A percentile compares a stretch with the other conserved stretches of the same genome.
phyloP scores from a whole-genome alignment of 768 basidiomycete species.

The Calvatia gigantea region DNA sequence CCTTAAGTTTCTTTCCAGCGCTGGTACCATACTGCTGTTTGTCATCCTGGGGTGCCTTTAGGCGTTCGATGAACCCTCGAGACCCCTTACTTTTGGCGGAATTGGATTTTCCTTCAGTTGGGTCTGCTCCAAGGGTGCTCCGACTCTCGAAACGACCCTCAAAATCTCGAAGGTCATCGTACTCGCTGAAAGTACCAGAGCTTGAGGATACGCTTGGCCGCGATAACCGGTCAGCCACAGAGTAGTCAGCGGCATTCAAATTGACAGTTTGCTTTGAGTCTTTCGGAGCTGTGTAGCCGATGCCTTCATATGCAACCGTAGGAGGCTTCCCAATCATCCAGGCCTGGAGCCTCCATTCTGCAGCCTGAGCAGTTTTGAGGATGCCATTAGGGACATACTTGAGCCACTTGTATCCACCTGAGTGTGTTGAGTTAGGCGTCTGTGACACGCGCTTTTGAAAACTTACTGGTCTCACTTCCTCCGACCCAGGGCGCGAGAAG shows the following conservation, averaged over 20 bases:
- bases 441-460: slow-evolving; percentile 2
- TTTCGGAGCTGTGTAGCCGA: slow-evolving; percentile 65
- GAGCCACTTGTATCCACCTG: slow-evolving; percentile 91
- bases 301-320: slow-evolving; percentile 77
- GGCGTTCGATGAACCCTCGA: slow-evolving; percentile 59
- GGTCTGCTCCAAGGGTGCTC: slow-evolving; percentile 61
- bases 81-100: slow-evolving; percentile 56
- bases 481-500: slow-evolving; percentile 96
- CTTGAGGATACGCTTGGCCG: slow-evolving; percentile 73
- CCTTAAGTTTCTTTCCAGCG: slow-evolving; percentile 60
- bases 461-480: slow-evolving; percentile 82
- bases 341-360: slow-evolving; percentile 95
- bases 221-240: slow-evolving; percentile 37
- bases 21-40: slow-evolving; percentile 26
- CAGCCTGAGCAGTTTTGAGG: slow-evolving; percentile 92
- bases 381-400: slow-evolving; percentile 94
- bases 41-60: slow-evolving; percentile 48
- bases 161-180: slow-evolving; percentile 84
- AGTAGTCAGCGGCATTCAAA: slow-evolving; percentile 29
- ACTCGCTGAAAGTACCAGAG: slow-evolving; percentile 69
- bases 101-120: slow-evolving; percentile 17
- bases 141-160: slow-evolving; percentile 82
- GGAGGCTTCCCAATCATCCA: slow-evolving; percentile 98
- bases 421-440: slow-evolving; percentile 11
- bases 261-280: slow-evolving; percentile 12